Percentiles rank a stretch among this genome's conserved stretches.
Evolutionary conservation across 805 yeast genomes (phyloP).

Genomic region (Candida parachauliodes): DNA sequence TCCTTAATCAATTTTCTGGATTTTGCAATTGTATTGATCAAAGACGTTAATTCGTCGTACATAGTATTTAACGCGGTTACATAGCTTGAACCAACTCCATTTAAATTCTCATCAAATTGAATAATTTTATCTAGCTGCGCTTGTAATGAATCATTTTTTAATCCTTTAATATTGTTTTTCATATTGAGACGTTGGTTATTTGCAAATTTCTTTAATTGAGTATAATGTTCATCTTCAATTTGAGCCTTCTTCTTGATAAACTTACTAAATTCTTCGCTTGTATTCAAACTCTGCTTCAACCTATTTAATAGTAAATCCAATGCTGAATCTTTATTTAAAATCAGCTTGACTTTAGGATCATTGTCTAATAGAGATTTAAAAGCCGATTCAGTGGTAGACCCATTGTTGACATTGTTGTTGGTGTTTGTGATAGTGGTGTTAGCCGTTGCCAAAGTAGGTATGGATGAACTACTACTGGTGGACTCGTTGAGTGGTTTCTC

Average conservation of each 20-base stretch:
- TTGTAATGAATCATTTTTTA: slow-evolving; percentile 65
- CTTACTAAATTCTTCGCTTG: slow-evolving; percentile 82
- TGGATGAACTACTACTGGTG: not conserved
- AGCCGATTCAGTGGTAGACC: not conserved
- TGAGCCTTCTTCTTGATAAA: slow-evolving; percentile 75
- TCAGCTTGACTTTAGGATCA: slow-evolving; percentile 42
- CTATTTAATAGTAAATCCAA: slow-evolving; percentile 68
- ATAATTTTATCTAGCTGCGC: slow-evolving; percentile 64
- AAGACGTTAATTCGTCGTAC: slow-evolving; percentile 77
- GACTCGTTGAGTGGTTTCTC: not conserved
- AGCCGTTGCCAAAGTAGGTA: slow-evolving; percentile 1
- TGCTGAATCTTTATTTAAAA: slow-evolving; percentile 69
- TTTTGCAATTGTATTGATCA: slow-evolving; percentile 66
- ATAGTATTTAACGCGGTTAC: slow-evolving; percentile 77
- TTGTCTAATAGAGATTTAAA: slow-evolving; percentile 29
- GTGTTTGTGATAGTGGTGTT: not conserved
- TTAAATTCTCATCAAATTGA: slow-evolving; percentile 71
- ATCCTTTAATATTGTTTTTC: slow-evolving; percentile 34
- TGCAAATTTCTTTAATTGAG: slow-evolving; percentile 70
- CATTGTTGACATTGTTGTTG: not conserved
- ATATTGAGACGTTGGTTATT: slow-evolving; percentile 49
- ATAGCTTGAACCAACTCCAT: slow-evolving; percentile 67
- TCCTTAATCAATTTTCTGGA: slow-evolving; percentile 78
- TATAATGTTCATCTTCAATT: slow-evolving; percentile 74
- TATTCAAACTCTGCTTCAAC: slow-evolving; percentile 72